Conservation (phyloP, 1,284 basidiomycete genomes). For the Wolfiporia cocos region DNA sequence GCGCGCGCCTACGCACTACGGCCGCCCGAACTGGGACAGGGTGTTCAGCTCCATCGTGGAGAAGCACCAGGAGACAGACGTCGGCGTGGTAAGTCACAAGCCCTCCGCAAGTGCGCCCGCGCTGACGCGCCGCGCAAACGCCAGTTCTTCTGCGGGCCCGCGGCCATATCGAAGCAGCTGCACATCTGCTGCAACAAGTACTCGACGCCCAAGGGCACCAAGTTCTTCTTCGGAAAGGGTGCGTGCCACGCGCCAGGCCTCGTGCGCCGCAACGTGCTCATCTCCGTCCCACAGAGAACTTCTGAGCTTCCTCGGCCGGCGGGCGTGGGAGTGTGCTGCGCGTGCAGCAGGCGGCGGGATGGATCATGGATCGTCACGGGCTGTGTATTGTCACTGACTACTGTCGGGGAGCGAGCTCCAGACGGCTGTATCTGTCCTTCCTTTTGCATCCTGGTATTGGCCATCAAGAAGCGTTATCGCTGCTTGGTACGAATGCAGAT, state of each 20-base stretch:
- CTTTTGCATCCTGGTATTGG: constrained; percentile 3
- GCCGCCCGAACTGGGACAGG: constrained; percentile 87
- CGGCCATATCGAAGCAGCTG: constrained; percentile 61
- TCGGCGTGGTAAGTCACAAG: constrained; percentile 60
- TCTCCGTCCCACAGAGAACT: constrained; percentile 25
- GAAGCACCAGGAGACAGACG: constrained; percentile 80
- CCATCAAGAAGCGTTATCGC: background rate
- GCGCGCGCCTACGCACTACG: constrained; percentile 88
- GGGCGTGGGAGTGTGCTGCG: too few relatives aligned
- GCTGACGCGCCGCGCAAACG: background rate
- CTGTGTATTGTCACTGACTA: background rate
- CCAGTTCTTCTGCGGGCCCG: constrained; percentile 79
- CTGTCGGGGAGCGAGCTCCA: constrained; percentile 4
- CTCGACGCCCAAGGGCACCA: constrained; percentile 72
- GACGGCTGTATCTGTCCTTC: constrained; percentile 4
- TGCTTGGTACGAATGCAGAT: background rate
- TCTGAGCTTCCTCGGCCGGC: too few relatives aligned
- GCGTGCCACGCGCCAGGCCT: too few relatives aligned
- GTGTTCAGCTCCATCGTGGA: constrained; percentile 72
- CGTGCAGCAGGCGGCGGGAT: too few relatives aligned
- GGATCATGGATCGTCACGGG: too few relatives aligned
- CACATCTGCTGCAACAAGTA: constrained; percentile 81
- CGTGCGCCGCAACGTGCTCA: too few relatives aligned
- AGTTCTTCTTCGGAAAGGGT: constrained; percentile 89
- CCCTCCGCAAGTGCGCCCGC: background rate